phyloP scores from a whole-genome alignment of 164 flowering plant genomes.

The Vitis riparia region DNA sequence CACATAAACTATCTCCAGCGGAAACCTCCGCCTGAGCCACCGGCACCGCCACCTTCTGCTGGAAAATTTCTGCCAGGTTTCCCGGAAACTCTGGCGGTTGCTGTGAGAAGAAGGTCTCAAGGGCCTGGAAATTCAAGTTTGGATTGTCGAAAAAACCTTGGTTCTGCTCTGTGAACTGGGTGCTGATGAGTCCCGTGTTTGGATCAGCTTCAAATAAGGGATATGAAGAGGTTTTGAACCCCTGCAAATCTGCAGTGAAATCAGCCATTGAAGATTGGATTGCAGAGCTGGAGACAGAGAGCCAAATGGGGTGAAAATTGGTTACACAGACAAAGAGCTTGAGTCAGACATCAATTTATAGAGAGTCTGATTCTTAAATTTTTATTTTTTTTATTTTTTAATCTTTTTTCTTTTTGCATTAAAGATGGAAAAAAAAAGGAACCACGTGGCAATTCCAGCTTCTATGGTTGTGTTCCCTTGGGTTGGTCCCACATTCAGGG shows the following conservation, averaged over 20 bases:
- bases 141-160: constrained; percentile 14
- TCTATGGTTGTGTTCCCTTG: constrained; percentile 25
- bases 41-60: constrained; percentile 8
- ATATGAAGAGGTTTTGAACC: constrained; percentile 17
- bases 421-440: constrained; percentile 10
- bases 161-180: constrained; percentile 21
- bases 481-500: constrained; percentile 24
- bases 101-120: constrained; percentile 22
- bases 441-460: constrained; percentile 35
- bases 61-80: constrained; percentile 28
- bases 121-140: constrained; percentile 27
- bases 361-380: not conserved
- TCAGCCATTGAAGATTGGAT: constrained; percentile 29
- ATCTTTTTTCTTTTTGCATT: not conserved
- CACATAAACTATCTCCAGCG: constrained; percentile 12
- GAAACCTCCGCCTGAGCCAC: not conserved
- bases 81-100: constrained; percentile 23
- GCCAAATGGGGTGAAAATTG: not conserved
- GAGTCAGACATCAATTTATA: constrained; percentile 13
- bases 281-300: not conserved
- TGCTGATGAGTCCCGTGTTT: constrained; percentile 21
- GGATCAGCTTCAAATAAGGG: constrained; percentile 31
- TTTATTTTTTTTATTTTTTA: not conserved
- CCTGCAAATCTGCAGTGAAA: constrained; percentile 33
- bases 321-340: not conserved